A percentile compares a stretch with the other conserved stretches of the same genome.
Conservation (phyloP, 2,329 filamentous ascomycete genomes). For the Verticillium alfalfae region DNA sequence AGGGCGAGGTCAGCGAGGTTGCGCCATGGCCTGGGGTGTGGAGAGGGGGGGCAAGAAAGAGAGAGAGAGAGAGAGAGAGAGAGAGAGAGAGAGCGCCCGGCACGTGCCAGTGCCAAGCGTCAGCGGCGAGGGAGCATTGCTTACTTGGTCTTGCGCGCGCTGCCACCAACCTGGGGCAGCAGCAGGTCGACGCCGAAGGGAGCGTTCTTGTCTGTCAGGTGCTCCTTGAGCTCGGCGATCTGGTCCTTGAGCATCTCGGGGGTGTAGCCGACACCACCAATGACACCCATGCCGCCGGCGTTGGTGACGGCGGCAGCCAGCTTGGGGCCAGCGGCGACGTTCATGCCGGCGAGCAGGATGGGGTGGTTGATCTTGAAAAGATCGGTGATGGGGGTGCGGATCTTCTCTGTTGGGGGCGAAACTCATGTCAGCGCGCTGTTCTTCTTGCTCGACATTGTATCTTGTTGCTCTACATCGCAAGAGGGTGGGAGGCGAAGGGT, state of each 20-base stretch:
- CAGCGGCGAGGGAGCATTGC: constrained; percentile 12
- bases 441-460: too few species aligned
- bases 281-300: constrained; percentile 91
- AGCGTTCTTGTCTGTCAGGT: constrained; percentile 82
- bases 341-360: constrained; percentile 95
- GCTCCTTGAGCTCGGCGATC: constrained; percentile 88
- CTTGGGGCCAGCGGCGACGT: constrained; percentile 94
- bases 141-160: constrained; percentile 87
- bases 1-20: constrained; percentile 5
- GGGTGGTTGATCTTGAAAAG: constrained; percentile 98
- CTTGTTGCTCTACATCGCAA: too few species aligned
- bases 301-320: constrained; percentile 96
- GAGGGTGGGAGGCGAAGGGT: too few species aligned
- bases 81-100: too few species aligned
- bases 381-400: constrained; percentile 90
- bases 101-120: too few species aligned
- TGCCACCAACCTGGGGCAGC: constrained; percentile 90
- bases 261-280: constrained; percentile 92
- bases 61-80: too few species aligned
- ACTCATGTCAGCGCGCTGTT: background rate
- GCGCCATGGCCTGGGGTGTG: background rate
- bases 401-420: constrained; percentile 56
- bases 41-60: background rate
- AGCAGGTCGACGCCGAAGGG: constrained; percentile 94
- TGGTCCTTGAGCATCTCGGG: constrained; percentile 96